Percentiles rank a stretch among this genome's conserved stretches.
Conservation (phyloP, 306 rosid species). For the Cercis canadensis region DNA sequence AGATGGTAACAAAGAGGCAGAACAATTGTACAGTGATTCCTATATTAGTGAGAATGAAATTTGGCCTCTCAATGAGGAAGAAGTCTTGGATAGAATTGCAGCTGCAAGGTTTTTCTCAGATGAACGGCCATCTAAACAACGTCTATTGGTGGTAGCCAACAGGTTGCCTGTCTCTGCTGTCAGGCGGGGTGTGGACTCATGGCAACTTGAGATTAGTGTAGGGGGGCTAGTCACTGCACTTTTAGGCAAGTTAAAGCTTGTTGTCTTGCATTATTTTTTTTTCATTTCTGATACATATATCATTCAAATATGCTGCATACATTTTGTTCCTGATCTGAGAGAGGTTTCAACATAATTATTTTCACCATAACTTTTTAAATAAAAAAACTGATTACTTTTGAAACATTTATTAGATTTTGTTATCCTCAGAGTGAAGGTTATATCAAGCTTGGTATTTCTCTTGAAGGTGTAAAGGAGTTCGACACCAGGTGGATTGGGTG, state of each 20-base stretch:
- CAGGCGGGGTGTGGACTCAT: slow-evolving; percentile 79
- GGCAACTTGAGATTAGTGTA: slow-evolving; percentile 86
- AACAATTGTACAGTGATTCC: slow-evolving; percentile 46
- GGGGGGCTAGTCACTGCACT: slow-evolving; percentile 99
- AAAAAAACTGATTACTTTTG: not conserved
- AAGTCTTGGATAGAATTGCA: slow-evolving; percentile 48
- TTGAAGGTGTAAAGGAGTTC: slow-evolving; percentile 92
- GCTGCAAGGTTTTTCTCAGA: slow-evolving; percentile 46
- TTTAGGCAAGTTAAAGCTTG: slow-evolving; percentile 64
- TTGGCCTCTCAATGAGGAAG: slow-evolving; percentile 56
- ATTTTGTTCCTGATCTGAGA: not conserved
- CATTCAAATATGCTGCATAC: not conserved
- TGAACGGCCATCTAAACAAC: slow-evolving; percentile 65
- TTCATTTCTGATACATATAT: slow-evolving; percentile 28
- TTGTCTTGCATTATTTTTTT: slow-evolving; percentile 35
- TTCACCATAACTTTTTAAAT: slow-evolving; percentile 11
- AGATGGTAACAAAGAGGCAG: slow-evolving; percentile 56
- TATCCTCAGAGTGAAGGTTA: slow-evolving; percentile 28
- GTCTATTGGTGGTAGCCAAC: slow-evolving; percentile 89
- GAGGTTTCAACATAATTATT: slow-evolving; percentile 28
- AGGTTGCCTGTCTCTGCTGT: slow-evolving; percentile 94
- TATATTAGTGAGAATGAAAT: slow-evolving; percentile 42
- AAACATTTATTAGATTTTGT: slow-evolving; percentile 17
- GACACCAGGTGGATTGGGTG: slow-evolving; percentile 99
- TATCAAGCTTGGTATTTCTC: slow-evolving; percentile 42